Conservation (phyloP, 805 yeast genomes). For the Candida incommunis region DNA sequence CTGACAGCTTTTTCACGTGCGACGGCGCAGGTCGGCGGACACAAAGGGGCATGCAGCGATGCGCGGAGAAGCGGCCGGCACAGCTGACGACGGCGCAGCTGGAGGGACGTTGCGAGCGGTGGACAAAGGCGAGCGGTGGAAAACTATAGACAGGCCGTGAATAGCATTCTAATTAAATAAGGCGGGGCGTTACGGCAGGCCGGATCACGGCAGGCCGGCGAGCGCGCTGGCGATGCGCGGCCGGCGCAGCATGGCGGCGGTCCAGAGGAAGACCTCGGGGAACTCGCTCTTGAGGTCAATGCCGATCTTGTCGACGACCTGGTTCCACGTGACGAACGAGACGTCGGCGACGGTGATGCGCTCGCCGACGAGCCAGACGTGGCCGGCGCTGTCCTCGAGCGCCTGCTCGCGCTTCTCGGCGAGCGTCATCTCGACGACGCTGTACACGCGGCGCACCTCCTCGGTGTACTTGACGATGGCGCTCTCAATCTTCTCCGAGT, state of each 20-base stretch:
- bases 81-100: too few species aligned
- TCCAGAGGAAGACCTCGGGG: constrained; percentile 95
- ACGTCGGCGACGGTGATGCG: constrained; percentile 71
- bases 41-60: too few species aligned
- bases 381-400: constrained; percentile 69
- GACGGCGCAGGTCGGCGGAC: too few species aligned
- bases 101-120: too few species aligned
- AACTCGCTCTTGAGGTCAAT: constrained; percentile 75
- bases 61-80: too few species aligned
- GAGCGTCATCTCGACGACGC: constrained; percentile 87
- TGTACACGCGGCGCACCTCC: constrained; percentile 85
- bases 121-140: too few species aligned
- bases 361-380: constrained; percentile 87
- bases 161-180: too few species aligned
- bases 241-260: constrained; percentile 87
- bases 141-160: too few species aligned
- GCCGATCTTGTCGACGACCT: constrained; percentile 86
- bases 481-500: constrained; percentile 67
- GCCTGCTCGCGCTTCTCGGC: constrained; percentile 86
- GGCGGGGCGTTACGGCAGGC: too few species aligned
- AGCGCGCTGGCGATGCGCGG: constrained; percentile 83
- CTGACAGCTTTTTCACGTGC: too few species aligned
- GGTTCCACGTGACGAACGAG: constrained; percentile 93
- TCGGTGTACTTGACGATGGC: constrained; percentile 86
- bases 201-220: constrained; percentile 36